phyloP scores from a whole-genome alignment of 768 basidiomycete species.

The Fibroporia radiculosa region DNA sequence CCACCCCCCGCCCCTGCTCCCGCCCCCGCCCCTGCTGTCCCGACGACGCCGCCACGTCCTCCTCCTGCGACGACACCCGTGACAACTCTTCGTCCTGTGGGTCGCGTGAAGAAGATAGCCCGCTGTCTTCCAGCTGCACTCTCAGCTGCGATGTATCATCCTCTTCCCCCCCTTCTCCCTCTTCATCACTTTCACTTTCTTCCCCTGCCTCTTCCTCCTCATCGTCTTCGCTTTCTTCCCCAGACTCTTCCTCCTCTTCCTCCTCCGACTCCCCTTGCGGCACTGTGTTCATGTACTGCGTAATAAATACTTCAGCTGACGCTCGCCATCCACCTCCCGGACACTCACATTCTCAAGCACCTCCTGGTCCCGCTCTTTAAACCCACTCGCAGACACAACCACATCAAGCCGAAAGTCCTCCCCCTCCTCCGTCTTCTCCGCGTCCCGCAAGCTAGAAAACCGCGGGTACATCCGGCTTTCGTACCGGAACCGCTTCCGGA shows the following conservation, averaged over 20 bases:
- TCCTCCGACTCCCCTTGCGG: conserved; percentile 19
- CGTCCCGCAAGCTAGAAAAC: conserved; percentile 60
- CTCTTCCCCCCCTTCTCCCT: conserved; percentile 24
- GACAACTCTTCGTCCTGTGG: no score
- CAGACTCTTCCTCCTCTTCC: conserved; percentile 30
- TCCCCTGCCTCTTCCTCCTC: conserved; percentile 24
- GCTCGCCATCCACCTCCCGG: not conserved
- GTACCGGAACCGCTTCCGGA: conserved; percentile 84
- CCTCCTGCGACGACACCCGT: no score
- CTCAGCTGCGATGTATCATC: conserved; percentile 3
- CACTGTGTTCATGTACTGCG: conserved; percentile 58
- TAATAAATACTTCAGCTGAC: conserved; percentile 4
- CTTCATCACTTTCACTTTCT: conserved; percentile 18
- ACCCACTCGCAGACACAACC: conserved; percentile 91
- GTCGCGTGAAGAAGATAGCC: no score
- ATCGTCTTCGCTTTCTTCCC: conserved; percentile 31
- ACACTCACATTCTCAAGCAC: conserved; percentile 70
- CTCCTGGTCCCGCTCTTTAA: conserved; percentile 76
- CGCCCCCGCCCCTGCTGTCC: no score
- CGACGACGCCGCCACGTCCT: no score
- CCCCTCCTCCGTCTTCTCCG: conserved; percentile 28
- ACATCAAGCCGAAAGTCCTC: conserved; percentile 77
- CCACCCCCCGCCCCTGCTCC: no score
- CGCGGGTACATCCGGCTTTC: conserved; percentile 86
- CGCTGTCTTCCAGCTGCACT: no score